Base-by-base conservation (phyloP, 495 filamentous ascomycete genomes). In the Penicillium soppii region DNA sequence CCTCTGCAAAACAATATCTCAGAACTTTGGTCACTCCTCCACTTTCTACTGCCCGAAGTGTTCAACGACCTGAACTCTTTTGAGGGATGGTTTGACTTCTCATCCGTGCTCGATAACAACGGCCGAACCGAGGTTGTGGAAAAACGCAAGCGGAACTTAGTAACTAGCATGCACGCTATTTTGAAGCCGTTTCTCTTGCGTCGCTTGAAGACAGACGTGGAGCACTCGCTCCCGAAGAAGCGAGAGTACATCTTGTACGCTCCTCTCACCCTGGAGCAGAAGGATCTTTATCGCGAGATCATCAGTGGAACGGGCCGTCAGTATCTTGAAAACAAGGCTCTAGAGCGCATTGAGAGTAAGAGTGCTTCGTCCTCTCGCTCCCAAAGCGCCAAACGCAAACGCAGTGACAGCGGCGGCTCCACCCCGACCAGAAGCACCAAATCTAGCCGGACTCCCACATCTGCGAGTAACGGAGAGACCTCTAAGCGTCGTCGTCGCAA, bases 51-150 rank as follows among this genome's bases (percentile, higher is more conserved):
- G 36, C 94, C 94, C 2, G 86, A 89, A 32, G 90, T 96, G 32
- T 98, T 98, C 61, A 83, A 89, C 50, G 87, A 95, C 62, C 83
- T 92, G 62, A 85, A 89, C 53, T 85, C 87, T 9, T 98, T 98
- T 53, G 89, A 97, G 67, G 82, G 81, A 27, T 96, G 91, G 90
- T 98, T 98, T 56, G 92, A 98, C 61, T 98, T 98, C 56, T 90
- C 87, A 1, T 91, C 88, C 6, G 74, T 97, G 4, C 80, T 92
- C 50, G 90, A 95, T 46, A 81, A 81, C 52, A 75, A 75, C 20
- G 84, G 84, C 3, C 87, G 92, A 63, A 82, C 92, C 50, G 63
- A 71, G 36, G 30, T 66, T 20, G 59, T 73, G 19, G 71, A 76
- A 43, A 67, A 63, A 7, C 81, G 85, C 48, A 92, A 91, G 67